These are phyloP conservation scores for Geranium brycei DNA, from an alignment of 345 rosid genomes.

Conservation along the genomic window DNA sequence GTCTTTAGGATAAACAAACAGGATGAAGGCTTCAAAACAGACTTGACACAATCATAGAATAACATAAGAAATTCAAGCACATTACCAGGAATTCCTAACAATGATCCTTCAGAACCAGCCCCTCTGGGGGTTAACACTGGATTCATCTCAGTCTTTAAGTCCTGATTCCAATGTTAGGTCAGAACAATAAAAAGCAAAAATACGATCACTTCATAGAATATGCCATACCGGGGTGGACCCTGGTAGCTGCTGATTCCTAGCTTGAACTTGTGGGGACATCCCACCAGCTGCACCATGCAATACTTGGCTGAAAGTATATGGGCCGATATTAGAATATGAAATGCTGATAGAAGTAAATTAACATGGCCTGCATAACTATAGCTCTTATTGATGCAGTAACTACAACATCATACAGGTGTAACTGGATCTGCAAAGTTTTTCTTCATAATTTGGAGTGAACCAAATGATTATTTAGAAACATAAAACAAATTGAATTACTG, in stretches of 20 bases:
- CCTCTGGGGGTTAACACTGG: constrained; percentile 77
- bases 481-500: too few species aligned
- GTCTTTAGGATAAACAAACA: too few species aligned
- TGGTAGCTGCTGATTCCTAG: constrained; percentile 71
- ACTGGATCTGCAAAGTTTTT: too few species aligned
- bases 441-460: too few species aligned
- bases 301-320: constrained; percentile 62
- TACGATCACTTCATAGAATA: not conserved
- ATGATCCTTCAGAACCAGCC: constrained; percentile 67
- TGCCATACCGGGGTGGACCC: constrained; percentile 57
- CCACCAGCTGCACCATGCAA: constrained; percentile 74
- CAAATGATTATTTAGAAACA: too few species aligned
- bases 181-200: constrained; percentile 9
- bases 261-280: constrained; percentile 85
- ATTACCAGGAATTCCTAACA: constrained; percentile 85
- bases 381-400: too few species aligned
- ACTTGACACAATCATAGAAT: too few species aligned
- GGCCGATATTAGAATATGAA: too few species aligned
- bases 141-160: constrained; percentile 78
- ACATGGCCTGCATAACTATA: too few species aligned
- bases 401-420: too few species aligned
- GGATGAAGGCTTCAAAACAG: too few species aligned
- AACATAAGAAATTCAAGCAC: not conserved
- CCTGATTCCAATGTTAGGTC: constrained; percentile 43
- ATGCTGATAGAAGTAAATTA: too few species aligned